Conservation (phyloP, 768 basidiomycete genomes). For the Lyophyllum shimeji region DNA sequence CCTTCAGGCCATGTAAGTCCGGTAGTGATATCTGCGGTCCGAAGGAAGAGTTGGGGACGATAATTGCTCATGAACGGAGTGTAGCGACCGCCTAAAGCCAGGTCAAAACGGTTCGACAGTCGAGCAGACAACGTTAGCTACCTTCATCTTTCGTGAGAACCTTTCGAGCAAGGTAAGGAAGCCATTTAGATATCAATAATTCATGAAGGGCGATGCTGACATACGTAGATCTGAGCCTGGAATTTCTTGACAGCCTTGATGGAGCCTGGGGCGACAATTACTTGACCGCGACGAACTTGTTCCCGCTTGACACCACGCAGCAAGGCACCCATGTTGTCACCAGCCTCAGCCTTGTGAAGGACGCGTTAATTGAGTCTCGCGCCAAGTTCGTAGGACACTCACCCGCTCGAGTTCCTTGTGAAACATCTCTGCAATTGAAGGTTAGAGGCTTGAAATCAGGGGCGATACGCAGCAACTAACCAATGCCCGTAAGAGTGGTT, state of each 20-base stretch:
- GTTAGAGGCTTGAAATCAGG: not conserved
- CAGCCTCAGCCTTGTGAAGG: conserved; percentile 77
- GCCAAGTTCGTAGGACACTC: conserved; percentile 20
- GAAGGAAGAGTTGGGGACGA: conserved; percentile 92
- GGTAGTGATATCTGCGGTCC: conserved; percentile 92
- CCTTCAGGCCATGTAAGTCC: conserved; percentile 83
- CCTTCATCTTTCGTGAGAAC: conserved; percentile 86
- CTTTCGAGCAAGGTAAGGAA: conserved; percentile 30
- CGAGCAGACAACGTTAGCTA: conserved; percentile 19
- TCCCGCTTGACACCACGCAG: conserved; percentile 97
- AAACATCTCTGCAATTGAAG: conserved; percentile 83
- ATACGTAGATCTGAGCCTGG: conserved; percentile 86
- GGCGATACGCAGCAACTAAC: conserved; percentile 35
- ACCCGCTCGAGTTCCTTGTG: conserved; percentile 98
- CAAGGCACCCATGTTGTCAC: conserved; percentile 98
- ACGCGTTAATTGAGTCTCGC: not conserved
- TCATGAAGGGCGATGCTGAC: conserved; percentile 18
- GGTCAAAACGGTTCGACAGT: not conserved
- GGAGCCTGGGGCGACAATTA: conserved; percentile 83
- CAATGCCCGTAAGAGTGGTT: conserved; percentile 94
- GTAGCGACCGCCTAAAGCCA: conserved; percentile 64
- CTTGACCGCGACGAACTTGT: conserved; percentile 90
- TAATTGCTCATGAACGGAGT: conserved; percentile 94
- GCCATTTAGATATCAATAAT: not conserved
- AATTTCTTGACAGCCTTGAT: conserved; percentile 96